phyloP scores from a whole-genome alignment of 176 grass and related monocot species.

The Elaeis guineensis region DNA sequence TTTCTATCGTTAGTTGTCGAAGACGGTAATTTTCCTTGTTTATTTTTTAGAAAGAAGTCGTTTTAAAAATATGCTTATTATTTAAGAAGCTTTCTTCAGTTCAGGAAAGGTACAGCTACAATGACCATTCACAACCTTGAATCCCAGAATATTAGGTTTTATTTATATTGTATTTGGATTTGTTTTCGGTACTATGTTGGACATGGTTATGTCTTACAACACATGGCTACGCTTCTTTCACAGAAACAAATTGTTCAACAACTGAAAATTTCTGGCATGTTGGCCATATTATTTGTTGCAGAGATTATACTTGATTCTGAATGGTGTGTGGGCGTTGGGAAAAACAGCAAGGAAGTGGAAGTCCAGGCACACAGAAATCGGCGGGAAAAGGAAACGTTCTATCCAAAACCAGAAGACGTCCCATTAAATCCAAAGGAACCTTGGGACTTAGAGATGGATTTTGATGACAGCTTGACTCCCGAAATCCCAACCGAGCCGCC shows the following conservation, averaged over 20 bases:
- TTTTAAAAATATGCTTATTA: too few species aligned
- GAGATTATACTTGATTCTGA: slow-evolving; percentile 47
- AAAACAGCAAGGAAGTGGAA: slow-evolving; percentile 76
- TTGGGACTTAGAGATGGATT: slow-evolving; percentile 94
- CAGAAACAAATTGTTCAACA: slow-evolving; percentile 5
- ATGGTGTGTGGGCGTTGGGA: slow-evolving; percentile 62
- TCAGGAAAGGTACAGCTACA: too few species aligned
- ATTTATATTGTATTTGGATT: too few species aligned
- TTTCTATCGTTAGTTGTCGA: too few species aligned
- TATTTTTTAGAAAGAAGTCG: too few species aligned
- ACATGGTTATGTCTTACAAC: too few species aligned
- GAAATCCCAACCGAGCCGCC: slow-evolving; percentile 80
- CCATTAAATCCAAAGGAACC: slow-evolving; percentile 69
- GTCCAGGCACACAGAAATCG: slow-evolving; percentile 69
- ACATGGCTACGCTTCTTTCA: too few species aligned
- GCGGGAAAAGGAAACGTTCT: slow-evolving; percentile 70
- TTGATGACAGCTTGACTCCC: slow-evolving; percentile 77
- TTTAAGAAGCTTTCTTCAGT: too few species aligned
- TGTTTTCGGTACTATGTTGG: too few species aligned
- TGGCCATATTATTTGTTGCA: slow-evolving; percentile 27
- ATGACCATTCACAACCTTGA: too few species aligned
- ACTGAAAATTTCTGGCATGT: slow-evolving; percentile 30
- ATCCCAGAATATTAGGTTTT: too few species aligned
- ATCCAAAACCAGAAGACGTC: slow-evolving; percentile 45
- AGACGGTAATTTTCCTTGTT: too few species aligned